These are phyloP conservation scores for Berkeleyomyces rouxiae DNA, from an alignment of 2,329 filamentous ascomycete genomes.

Conservation along the genomic window DNA sequence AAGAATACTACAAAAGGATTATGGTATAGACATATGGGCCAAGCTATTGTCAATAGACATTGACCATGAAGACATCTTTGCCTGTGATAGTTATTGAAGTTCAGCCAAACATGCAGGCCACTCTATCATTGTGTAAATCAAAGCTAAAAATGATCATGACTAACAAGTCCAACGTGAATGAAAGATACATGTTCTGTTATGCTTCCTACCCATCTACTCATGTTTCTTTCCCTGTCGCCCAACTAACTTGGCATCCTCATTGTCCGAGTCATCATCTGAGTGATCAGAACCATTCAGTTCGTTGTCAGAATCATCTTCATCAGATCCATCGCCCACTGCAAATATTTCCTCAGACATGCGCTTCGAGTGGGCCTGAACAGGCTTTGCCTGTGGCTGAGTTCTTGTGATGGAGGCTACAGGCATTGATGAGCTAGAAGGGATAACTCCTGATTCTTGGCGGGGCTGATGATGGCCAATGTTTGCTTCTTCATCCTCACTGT, in stretches of 20 bases:
- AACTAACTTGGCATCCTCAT: conserved; percentile 43
- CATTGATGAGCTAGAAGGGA: conserved; percentile 9
- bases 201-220: not conserved
- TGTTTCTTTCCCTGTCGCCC: conserved; percentile 20
- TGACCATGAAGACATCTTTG: no score
- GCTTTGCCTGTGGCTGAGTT: conserved; percentile 15
- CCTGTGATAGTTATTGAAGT: no score
- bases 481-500: conserved; percentile 36
- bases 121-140: not conserved
- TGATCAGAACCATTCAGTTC: not conserved
- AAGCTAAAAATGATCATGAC: not conserved
- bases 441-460: conserved; percentile 7
- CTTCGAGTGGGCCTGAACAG: conserved; percentile 23
- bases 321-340: conserved; percentile 55
- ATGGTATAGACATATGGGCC: no score
- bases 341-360: conserved; percentile 73
- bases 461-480: conserved; percentile 12
- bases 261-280: conserved; percentile 21
- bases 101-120: not conserved
- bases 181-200: not conserved
- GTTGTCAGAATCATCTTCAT: conserved; percentile 9
- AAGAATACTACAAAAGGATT: not conserved
- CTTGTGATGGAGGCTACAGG: conserved; percentile 1
- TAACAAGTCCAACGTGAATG: not conserved
- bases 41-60: no score